Evolutionary conservation across 2,329 filamentous ascomycete species (phyloP), one percentile per base, ranked within the genome.

Genomic region (Pseudocercospora fuligena): DNA sequence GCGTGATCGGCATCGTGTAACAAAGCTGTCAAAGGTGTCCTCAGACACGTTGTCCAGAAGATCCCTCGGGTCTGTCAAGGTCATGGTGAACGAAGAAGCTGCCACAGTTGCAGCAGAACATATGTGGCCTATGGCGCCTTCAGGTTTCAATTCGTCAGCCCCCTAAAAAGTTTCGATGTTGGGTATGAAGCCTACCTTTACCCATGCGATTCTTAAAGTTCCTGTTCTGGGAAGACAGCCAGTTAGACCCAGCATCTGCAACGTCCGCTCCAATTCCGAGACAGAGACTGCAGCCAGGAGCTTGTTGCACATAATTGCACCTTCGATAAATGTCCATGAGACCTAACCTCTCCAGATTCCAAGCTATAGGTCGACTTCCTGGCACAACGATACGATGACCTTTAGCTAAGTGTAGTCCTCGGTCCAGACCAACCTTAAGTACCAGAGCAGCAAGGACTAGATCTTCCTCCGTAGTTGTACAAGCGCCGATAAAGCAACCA

Each of bases 171-270:
- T n/a, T n/a, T n/a, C n/a, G n/a, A n/a, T n/a, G n/a, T n/a, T n/a
- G n/a, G n/a, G n/a, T 29, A 29, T 5, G 29, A 29, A 5, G 29
- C 8, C 29, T 29, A 2, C 60, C 65, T 53, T 58, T 64, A 0
- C 65, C 61, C 65, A 67, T 67, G 5, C 65, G 14, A 29, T 67
- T 67, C 36, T 67, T 33, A 23, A 66, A 66, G 16, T 66, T 66
- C 0, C 65, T 27, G 43, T 66, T 66, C 36, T 66, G 65, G 5
- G 54, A 31, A 12, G 51, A 60, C 31, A 66, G 36, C 65, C 65
- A 66, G 3, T 2, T 47, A 8, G 51, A 21, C 0, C 64, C 64
- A 5, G 51, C 21, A 2, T 21, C 12, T 1, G 64, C 64, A 2
- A 58, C 53, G 19, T 66, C 64, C 3, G 64, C 64, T 11, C 36